These are phyloP conservation scores for Kurtzmaniella fragi DNA, from an alignment of 805 yeast genomes.

Conservation along the genomic window DNA sequence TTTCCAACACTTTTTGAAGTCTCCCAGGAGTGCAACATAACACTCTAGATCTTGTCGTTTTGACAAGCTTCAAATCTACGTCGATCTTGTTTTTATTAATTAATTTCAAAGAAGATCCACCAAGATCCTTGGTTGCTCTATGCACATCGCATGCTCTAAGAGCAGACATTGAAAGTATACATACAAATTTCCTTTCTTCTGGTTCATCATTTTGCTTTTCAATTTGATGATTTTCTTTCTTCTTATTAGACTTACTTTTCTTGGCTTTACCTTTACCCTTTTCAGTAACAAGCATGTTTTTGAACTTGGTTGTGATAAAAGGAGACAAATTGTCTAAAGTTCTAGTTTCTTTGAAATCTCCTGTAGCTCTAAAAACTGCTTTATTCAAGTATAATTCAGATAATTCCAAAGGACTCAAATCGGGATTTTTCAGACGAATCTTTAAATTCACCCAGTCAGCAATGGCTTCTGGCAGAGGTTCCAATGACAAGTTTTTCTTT, in stretches of 20 bases:
- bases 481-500: constrained; percentile 51
- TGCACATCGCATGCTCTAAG: constrained; percentile 82
- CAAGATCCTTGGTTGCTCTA: constrained; percentile 49
- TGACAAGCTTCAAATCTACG: constrained; percentile 50
- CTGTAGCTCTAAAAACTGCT: constrained; percentile 55
- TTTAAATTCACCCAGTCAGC: constrained; percentile 63
- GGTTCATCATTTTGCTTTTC: constrained; percentile 2
- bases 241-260: constrained; percentile 22
- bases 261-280: constrained; percentile 24
- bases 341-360: constrained; percentile 49
- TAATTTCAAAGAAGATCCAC: constrained; percentile 58
- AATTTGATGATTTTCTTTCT: constrained; percentile 10
- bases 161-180: constrained; percentile 69
- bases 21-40: constrained; percentile 66
- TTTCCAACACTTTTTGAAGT: constrained; percentile 40
- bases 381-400: constrained; percentile 58
- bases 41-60: constrained; percentile 42
- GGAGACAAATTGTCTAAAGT: constrained; percentile 49
- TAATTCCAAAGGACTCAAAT: constrained; percentile 71
- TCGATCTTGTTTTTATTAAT: constrained; percentile 70
- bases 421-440: constrained; percentile 56
- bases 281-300: constrained; percentile 37
- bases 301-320: constrained; percentile 50
- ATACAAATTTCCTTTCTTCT: constrained; percentile 39
- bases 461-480: constrained; percentile 50